phyloP scores from a whole-genome alignment of 805 yeast genomes.

The Ogataea polymorpha region DNA sequence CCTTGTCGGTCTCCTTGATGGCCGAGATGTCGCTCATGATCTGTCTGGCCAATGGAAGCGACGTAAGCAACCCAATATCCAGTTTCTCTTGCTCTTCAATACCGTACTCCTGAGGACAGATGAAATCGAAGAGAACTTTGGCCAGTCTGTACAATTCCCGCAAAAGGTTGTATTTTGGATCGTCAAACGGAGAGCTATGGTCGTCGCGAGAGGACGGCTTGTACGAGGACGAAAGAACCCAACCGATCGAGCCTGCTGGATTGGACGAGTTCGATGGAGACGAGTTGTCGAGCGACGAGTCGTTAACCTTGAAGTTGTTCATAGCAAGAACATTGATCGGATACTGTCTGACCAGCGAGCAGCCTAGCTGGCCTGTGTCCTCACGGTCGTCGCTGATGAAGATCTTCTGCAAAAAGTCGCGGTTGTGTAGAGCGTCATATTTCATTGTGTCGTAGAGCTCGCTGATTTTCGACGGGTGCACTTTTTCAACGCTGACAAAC shows the following conservation, averaged over 20 bases:
- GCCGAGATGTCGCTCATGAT: conserved; percentile 75
- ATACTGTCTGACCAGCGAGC: conserved; percentile 62
- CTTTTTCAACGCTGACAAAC: conserved; percentile 88
- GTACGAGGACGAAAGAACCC: conserved; percentile 50
- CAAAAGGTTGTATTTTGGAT: conserved; percentile 71
- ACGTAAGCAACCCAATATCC: conserved; percentile 92
- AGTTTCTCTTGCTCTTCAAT: conserved; percentile 92
- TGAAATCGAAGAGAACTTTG: conserved; percentile 91
- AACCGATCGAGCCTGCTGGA: conserved; percentile 66
- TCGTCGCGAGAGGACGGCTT: conserved; percentile 29
- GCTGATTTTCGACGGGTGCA: conserved; percentile 94
- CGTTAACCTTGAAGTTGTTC: conserved; percentile 69
- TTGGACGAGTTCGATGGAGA: conserved; percentile 24
- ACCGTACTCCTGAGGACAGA: conserved; percentile 98
- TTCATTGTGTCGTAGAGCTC: conserved; percentile 98
- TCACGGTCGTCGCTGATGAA: conserved; percentile 60
- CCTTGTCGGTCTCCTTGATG: conserved; percentile 74
- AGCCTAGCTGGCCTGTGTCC: conserved; percentile 40
- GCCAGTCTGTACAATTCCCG: conserved; percentile 87
- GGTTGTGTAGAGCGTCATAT: conserved; percentile 93
- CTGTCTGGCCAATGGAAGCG: conserved; percentile 89
- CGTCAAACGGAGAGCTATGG: conserved; percentile 59
- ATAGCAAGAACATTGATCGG: conserved; percentile 73
- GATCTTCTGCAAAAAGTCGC: conserved; percentile 80
- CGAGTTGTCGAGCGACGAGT: conserved; percentile 26